Evolutionary conservation across 345 rosid genomes (phyloP).

Genomic region (Angophora floribunda): DNA sequence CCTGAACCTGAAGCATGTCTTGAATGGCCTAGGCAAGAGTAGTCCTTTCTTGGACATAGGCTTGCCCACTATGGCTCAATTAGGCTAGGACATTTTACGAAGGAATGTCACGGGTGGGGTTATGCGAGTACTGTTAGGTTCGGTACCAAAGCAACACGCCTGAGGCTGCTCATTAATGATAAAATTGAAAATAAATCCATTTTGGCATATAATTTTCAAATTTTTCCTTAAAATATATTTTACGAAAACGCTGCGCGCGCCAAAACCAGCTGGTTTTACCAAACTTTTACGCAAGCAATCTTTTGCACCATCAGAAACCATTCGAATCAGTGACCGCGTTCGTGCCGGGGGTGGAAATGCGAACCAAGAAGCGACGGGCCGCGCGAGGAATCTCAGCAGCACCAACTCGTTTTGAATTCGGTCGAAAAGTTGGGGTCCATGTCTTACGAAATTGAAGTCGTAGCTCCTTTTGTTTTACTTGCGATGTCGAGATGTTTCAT

Average conservation of each 20-base stretch:
- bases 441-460: too few relatives aligned
- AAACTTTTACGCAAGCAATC: background rate
- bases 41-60: too few relatives aligned
- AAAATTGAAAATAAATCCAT: background rate
- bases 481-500: background rate
- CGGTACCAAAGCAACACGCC: too few relatives aligned
- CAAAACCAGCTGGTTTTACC: background rate
- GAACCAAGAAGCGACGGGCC: background rate
- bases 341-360: background rate
- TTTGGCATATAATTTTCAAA: background rate
- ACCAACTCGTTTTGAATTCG: background rate
- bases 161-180: background rate
- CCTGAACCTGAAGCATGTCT: background rate
- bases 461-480: background rate
- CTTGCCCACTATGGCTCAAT: too few relatives aligned
- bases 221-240: background rate
- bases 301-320: background rate
- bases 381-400: background rate
- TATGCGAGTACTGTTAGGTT: too few relatives aligned
- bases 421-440: too few relatives aligned
- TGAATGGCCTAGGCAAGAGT: background rate
- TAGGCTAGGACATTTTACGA: too few relatives aligned
- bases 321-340: background rate
- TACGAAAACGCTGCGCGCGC: too few relatives aligned
- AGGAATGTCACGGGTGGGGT: too few relatives aligned